Evolutionary conservation across 768 basidiomycete species (phyloP).

Genomic region (Russula compacta): DNA sequence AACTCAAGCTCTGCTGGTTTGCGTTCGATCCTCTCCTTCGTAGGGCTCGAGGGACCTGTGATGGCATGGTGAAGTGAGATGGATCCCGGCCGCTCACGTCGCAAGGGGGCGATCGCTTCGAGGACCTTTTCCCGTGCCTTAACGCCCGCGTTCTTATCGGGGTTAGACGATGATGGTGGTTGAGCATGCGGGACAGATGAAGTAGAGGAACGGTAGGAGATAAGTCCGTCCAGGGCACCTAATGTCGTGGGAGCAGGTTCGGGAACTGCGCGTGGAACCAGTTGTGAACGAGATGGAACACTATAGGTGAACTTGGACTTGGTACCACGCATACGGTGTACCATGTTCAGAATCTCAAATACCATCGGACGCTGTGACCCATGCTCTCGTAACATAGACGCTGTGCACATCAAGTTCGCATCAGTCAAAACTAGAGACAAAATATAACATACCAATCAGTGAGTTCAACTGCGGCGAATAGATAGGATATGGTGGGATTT

Average conservation of each 20-base stretch:
- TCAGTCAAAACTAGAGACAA: conserved; percentile 15
- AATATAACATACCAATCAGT: conserved; percentile 58
- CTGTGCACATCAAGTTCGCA: conserved; percentile 31
- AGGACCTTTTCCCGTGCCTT: conserved; percentile 70
- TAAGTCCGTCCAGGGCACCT: conserved; percentile 31
- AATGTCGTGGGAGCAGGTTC: conserved; percentile 14
- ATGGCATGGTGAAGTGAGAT: conserved; percentile 15
- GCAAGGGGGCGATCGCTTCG: conserved; percentile 73
- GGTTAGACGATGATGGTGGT: conserved; percentile 19
- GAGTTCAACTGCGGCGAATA: conserved; percentile 79
- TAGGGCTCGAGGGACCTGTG: conserved; percentile 25
- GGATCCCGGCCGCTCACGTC: conserved; percentile 51
- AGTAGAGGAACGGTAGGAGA: conserved; percentile 30
- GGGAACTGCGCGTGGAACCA: conserved; percentile 32
- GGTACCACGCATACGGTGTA: conserved; percentile 83
- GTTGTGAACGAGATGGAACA: conserved; percentile 41
- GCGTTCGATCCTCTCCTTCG: conserved; percentile 17
- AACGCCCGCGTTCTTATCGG: conserved; percentile 42
- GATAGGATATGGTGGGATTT: conserved; percentile 78
- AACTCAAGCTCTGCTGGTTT: conserved; percentile 23
- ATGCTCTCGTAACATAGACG: conserved; percentile 88
- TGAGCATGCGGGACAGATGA: conserved; percentile 22
- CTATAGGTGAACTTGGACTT: conserved; percentile 70
- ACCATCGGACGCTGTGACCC: conserved; percentile 78
- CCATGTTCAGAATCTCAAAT: conserved; percentile 75